phyloP scores from a whole-genome alignment of 2,329 filamentous ascomycete genomes.

The Fusarium citri region DNA sequence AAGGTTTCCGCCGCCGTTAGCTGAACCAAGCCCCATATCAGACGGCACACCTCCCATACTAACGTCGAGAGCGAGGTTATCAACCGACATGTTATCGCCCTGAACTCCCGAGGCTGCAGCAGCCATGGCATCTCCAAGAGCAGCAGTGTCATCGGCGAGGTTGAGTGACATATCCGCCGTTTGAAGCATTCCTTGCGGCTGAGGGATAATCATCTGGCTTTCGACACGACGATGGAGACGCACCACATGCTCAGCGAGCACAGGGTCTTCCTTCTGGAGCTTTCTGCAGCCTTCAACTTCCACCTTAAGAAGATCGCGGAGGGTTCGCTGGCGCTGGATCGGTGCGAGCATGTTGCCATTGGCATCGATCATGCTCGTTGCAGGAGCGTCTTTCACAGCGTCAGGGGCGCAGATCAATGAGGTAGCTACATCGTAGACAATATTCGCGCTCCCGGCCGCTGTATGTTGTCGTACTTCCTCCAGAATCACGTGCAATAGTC shows the following conservation, averaged over 20 bases:
- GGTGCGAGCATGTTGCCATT: constrained; percentile 52
- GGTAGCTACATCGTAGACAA: constrained; percentile 76
- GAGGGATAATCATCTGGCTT: constrained; percentile 66
- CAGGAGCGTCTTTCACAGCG: constrained; percentile 58
- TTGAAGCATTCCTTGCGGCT: constrained; percentile 57
- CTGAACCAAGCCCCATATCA: constrained; percentile 55
- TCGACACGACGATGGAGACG: constrained; percentile 74
- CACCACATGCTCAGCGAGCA: constrained; percentile 70
- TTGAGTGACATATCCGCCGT: constrained; percentile 56
- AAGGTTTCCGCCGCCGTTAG: constrained; percentile 49
- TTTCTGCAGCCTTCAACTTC: constrained; percentile 69
- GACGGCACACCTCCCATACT: constrained; percentile 55
- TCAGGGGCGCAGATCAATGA: constrained; percentile 77
- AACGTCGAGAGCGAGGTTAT: constrained; percentile 60
- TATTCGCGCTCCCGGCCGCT: constrained; percentile 67
- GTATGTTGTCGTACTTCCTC: constrained; percentile 75
- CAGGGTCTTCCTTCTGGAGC: constrained; percentile 66
- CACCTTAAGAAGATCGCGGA: constrained; percentile 69
- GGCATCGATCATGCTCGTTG: constrained; percentile 50
- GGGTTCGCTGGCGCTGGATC: constrained; percentile 63
- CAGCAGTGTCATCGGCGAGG: constrained; percentile 53
- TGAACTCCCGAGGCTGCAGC: constrained; percentile 57
- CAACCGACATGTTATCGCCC: constrained; percentile 55
- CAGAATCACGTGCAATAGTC: constrained; percentile 70
- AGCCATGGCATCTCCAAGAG: constrained; percentile 57